Base-by-base conservation (phyloP, 257 asterid genomes). In the Solanum bulbocastanum region DNA sequence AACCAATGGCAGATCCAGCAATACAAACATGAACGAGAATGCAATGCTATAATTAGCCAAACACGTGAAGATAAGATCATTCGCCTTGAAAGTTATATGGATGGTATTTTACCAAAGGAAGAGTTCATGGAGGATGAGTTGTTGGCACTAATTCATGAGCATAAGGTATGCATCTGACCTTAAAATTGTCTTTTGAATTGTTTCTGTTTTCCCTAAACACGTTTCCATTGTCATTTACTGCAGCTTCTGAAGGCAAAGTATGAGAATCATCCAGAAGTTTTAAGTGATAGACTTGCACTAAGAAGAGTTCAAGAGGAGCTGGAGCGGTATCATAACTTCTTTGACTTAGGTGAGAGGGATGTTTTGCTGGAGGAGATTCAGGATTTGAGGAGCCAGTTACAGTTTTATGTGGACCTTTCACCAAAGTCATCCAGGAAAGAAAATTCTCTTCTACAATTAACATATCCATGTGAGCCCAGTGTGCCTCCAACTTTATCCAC, bases 11-110 rank as follows among this genome's bases (percentile, higher is more conserved):
- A 97, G 99, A 91, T 96, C 90, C 98, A 95, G 93, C 99, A 97
- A 88, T 97, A 95, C 92, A 97, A 96, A 87, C 99, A 96, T 79
- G 99, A 97, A 96, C 93, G 99, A 91, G 99, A 95, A 91, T 96
- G 99, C 91, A 96, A 96, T 74, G 91, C 98, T 75, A 90, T 97
- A 89, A 93, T 97, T 89, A 87, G 95, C 88, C 99, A 93, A 92
- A 94, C 98, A 71, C 96, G 98, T 87, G 99, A 97, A 88, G 99
- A 97, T 90, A 97, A 96, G 92, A 96, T 96, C 90, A 93, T 92
- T 89, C 97, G 98, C 86, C 98, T 96, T 73, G 99, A 97, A 94
- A 95, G 93, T 95, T 94, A 96, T 88, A 95, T 97, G 96, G 99
- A 97, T 92, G 98, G 99, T 89, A 86, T 96, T 87, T 89, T 97